Evolutionary conservation across 306 rosid genomes (phyloP).

Genomic region (Hylodesmum podocarpum): DNA sequence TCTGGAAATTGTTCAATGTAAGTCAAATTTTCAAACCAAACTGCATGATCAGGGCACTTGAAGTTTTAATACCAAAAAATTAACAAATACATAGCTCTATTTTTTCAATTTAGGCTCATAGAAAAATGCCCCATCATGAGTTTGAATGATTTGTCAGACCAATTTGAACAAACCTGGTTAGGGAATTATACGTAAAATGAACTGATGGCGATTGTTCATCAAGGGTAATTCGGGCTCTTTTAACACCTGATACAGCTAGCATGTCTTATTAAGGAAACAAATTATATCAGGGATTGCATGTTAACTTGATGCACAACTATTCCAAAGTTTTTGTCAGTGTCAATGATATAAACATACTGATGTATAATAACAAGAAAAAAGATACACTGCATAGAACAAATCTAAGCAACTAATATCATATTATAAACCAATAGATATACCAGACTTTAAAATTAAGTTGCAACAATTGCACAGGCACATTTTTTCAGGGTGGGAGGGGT

Average conservation of each 20-base stretch:
- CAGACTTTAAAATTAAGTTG: background rate
- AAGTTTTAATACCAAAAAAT: background rate
- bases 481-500: background rate
- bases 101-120: background rate
- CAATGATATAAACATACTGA: background rate
- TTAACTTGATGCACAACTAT: background rate
- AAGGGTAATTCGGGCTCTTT: constrained; percentile 56
- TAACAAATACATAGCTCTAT: background rate
- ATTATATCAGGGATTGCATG: background rate
- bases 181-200: constrained; percentile 57
- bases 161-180: constrained; percentile 66
- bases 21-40: constrained; percentile 19
- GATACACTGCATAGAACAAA: background rate
- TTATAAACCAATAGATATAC: background rate
- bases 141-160: background rate
- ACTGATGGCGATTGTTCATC: constrained; percentile 77
- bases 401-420: background rate
- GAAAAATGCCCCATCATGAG: background rate
- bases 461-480: background rate
- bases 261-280: constrained; percentile 48
- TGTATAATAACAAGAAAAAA: constrained; percentile 15
- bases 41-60: background rate
- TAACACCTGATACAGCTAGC: constrained; percentile 63
- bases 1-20: constrained; percentile 45
- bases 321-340: background rate